phyloP scores from a whole-genome alignment of 2,329 filamentous ascomycete species.

The Alternaria burnsii region DNA sequence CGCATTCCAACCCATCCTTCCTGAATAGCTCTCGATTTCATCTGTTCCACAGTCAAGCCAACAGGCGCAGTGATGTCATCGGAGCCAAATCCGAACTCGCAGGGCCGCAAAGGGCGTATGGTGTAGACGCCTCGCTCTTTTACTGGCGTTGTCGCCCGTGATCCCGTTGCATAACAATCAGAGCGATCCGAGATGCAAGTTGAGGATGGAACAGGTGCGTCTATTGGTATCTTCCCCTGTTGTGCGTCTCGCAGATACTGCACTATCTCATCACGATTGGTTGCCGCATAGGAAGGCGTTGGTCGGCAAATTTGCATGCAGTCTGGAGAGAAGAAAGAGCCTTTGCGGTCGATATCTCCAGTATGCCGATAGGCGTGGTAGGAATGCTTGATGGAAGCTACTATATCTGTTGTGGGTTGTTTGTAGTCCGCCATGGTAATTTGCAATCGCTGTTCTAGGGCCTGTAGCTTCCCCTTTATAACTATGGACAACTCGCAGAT shows the following conservation, averaged over 20 bases:
- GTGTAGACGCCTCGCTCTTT: slow-evolving; percentile 16
- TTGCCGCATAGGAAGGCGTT: slow-evolving; percentile 20
- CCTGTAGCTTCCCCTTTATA: neutral
- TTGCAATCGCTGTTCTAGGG: neutral
- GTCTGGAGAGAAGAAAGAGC: slow-evolving; percentile 21
- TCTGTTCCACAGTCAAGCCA: neutral
- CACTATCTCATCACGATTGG: slow-evolving; percentile 15
- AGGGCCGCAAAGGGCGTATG: slow-evolving; percentile 12
- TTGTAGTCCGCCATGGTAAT: neutral
- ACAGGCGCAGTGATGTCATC: slow-evolving; percentile 7
- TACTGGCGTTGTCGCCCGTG: neutral
- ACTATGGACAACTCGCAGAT: neutral
- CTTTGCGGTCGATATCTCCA: slow-evolving; percentile 13
- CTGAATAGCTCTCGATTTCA: slow-evolving; percentile 6
- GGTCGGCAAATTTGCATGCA: slow-evolving; percentile 26
- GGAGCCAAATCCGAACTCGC: slow-evolving; percentile 15
- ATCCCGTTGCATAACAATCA: neutral
- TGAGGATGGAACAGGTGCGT: neutral
- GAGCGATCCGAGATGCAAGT: neutral
- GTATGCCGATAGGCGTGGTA: slow-evolving; percentile 23
- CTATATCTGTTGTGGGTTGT: neutral
- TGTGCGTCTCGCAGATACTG: slow-evolving; percentile 23
- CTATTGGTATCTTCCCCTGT: slow-evolving; percentile 4
- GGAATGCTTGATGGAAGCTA: slow-evolving; percentile 13
- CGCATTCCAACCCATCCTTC: slow-evolving; percentile 25